These are phyloP conservation scores for Boletus sensibilis DNA, from an alignment of 768 basidiomycete species.

Conservation along the genomic window DNA sequence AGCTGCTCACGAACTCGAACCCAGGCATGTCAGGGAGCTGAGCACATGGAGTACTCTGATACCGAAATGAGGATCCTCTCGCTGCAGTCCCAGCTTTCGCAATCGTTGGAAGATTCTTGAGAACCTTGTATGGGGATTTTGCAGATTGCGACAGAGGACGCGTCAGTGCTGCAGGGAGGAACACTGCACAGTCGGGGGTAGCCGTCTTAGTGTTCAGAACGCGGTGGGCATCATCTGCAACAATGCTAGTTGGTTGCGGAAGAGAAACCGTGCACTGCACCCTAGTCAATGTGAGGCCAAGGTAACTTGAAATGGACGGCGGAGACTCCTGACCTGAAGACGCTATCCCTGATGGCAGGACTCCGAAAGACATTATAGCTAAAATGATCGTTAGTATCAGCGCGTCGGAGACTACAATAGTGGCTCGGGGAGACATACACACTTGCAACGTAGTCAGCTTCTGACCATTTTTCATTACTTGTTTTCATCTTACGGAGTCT, in stretches of 20 bases:
- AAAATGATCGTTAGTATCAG: background rate
- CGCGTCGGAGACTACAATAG: background rate
- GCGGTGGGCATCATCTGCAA: slow-evolving; percentile 31
- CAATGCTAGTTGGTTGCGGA: slow-evolving; percentile 40
- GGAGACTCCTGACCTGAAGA: slow-evolving; percentile 39
- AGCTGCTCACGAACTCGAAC: slow-evolving; percentile 53
- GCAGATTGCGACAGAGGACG: slow-evolving; percentile 42
- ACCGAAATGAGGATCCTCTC: slow-evolving; percentile 48
- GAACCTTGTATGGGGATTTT: slow-evolving; percentile 47
- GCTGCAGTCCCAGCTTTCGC: slow-evolving; percentile 37
- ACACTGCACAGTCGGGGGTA: slow-evolving; percentile 50
- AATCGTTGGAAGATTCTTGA: slow-evolving; percentile 41
- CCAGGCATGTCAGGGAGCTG: slow-evolving; percentile 45
- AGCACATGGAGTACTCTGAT: slow-evolving; percentile 49
- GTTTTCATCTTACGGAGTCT: slow-evolving; percentile 43
- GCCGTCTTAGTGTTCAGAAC: slow-evolving; percentile 47
- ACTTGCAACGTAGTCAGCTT: slow-evolving; percentile 54
- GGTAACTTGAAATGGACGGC: background rate
- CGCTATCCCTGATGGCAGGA: slow-evolving; percentile 41
- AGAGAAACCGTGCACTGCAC: slow-evolving; percentile 49
- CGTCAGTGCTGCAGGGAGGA: slow-evolving; percentile 41
- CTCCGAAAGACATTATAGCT: slow-evolving; percentile 53
- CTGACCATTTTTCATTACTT: slow-evolving; percentile 48
- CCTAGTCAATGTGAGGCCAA: slow-evolving; percentile 29
- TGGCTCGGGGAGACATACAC: slow-evolving; percentile 39